Conservation (phyloP, 352 stramenopile genomes). For the Pythium brassicae region DNA sequence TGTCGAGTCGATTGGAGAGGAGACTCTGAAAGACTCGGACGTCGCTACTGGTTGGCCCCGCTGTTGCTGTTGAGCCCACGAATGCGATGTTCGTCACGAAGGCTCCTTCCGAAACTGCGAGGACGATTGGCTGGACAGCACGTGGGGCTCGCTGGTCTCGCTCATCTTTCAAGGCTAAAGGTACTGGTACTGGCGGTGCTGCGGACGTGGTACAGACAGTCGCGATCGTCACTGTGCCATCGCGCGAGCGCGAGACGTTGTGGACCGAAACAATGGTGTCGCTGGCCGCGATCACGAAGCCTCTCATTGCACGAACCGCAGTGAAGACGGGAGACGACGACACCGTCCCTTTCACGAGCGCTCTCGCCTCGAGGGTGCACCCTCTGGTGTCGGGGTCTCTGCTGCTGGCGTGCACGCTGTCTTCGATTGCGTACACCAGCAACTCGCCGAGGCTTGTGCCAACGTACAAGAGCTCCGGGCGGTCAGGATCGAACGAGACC, state of each 20-base stretch:
- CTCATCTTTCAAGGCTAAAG: neutral
- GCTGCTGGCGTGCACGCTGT: neutral
- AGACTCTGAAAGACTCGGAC: constrained; percentile 31
- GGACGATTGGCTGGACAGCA: neutral
- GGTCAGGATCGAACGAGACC: constrained; percentile 37
- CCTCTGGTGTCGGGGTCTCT: neutral
- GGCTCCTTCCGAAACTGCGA: constrained; percentile 28
- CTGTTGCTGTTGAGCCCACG: neutral
- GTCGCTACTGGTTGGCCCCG: neutral
- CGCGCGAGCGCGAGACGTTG: constrained; percentile 5
- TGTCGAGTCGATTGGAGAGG: constrained; percentile 18
- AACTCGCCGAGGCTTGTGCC: constrained; percentile 43
- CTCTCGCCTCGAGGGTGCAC: constrained; percentile 4
- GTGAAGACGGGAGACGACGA: neutral
- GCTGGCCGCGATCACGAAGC: constrained; percentile 9
- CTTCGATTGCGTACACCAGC: constrained; percentile 27
- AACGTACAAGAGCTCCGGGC: constrained; percentile 40
- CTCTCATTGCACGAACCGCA: constrained; percentile 7
- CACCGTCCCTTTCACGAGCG: neutral
- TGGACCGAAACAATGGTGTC: constrained; percentile 4
- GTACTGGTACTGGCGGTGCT: neutral
- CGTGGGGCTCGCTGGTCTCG: neutral
- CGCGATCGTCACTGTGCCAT: constrained; percentile 2
- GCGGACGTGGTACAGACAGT: neutral
- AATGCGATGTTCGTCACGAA: constrained; percentile 20